Base-by-base conservation (phyloP, 75 land plant species). In the Picea glauca region DNA sequence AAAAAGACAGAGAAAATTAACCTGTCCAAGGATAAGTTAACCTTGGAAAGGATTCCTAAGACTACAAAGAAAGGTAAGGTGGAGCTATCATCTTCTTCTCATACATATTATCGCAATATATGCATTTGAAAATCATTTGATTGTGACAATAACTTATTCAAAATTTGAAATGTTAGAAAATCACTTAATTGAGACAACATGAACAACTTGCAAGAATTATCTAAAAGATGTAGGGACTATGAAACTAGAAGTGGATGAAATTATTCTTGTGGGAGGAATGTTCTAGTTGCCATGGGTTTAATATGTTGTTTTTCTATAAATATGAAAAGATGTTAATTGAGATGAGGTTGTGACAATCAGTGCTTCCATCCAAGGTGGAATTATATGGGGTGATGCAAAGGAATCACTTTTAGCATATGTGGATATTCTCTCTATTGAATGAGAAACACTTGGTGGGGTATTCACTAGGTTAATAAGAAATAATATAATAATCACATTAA, bases 61-160 rank as follows among this genome's bases (percentile, higher is more conserved):
- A 86, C 91, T 23, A 90, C 91, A 54, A 90, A 89, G 60, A 89
- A 89, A 77, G 91, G 90, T 2, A 89, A 89, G 58, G 86, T 87
- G 58, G 91, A 89, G 75, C 86, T 89, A 15, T 89, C 91, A 13
- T 87, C 90, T 1, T 85, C 91, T 43, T 62, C 86, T 23, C 91
- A 89, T 65, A 89, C 90, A 15, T 89, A 88, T 89, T 74, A 87
- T 89, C 58, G 87, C 90, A 5, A 88, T 90, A 23, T 90, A 89
- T 84, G 84, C 86, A 26, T 87, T 82, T 21, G 91, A 90, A 0
- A 89, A 89, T 82, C 91, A 89, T 78, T 65, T 89, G 75, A 84
- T 84, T 63, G 59, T 89, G 3, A 89, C 90, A 15, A 40, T 89
- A 54, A 89, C 90, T 5, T 78, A 90, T 13, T 87, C 91, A 58